Percentiles rank a stretch among this genome's conserved stretches.
These are phyloP conservation scores for Meredithiella fracta DNA, from an alignment of 2,329 filamentous ascomycete genomes.

Conservation along the genomic window DNA sequence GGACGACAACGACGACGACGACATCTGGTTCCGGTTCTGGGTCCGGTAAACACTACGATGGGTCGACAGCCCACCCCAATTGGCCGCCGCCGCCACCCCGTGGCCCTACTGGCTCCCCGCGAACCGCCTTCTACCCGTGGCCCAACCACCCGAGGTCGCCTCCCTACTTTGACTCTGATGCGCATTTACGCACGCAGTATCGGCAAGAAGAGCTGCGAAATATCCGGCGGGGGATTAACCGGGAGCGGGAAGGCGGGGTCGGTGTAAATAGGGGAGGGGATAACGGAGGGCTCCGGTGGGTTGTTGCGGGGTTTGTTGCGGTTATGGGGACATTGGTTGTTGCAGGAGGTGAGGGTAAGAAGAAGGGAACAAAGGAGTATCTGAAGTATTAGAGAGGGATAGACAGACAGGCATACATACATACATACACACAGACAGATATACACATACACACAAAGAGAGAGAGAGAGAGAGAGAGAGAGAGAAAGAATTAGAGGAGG, in stretches of 20 bases:
- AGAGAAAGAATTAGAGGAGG: no score
- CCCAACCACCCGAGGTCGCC: slow-evolving; percentile 26
- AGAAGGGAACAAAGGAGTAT: not conserved
- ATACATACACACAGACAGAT: no score
- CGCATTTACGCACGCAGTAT: slow-evolving; percentile 59
- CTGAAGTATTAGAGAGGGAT: not conserved
- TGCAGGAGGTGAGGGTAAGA: not conserved
- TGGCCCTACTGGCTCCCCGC: not conserved
- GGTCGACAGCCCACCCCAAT: not conserved
- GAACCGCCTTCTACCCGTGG: not conserved
- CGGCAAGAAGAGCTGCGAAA: slow-evolving; percentile 36
- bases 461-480: not conserved
- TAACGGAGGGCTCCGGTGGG: not conserved
- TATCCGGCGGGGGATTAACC: slow-evolving; percentile 4
- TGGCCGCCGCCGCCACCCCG: not conserved
- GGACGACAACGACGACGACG: not conserved
- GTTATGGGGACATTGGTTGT: not conserved
- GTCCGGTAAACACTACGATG: not conserved
- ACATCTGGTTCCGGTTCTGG: not conserved
- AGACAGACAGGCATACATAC: no score
- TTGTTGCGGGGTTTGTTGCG: not conserved
- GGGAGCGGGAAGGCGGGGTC: not conserved
- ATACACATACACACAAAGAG: no score
- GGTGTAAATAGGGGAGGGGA: not conserved
- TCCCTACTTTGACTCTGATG: slow-evolving; percentile 56